Evolutionary conservation across 169 alveolate genomes (phyloP), one percentile per base, ranked within the genome.

Genomic region (Plasmodium reichenowi): DNA sequence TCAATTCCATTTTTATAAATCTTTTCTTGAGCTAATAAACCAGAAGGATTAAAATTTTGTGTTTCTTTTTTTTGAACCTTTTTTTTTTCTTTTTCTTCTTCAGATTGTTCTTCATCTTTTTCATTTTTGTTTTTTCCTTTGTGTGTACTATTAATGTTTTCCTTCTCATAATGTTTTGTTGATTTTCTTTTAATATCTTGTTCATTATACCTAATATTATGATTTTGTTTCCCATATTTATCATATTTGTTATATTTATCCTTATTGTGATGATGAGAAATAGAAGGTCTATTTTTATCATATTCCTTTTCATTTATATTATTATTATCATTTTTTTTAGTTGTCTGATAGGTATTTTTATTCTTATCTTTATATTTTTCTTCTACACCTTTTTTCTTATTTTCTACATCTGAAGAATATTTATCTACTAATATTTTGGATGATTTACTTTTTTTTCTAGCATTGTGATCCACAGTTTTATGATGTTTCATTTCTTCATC

Each of bases 1-100:
- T 80, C 92, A 12, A 95, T 92, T 20, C 97, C 97, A 59, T 95
- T 95, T 15, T 86, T 66, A 10, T 89, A 72, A 70, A 94, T 94
- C 52, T 96, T 88, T 22, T 93, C 96, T 20, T 86, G 94, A 20
- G 98, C 96, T 60, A 96, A 92, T 47, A 95, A 88, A 17, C 98
- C 98, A 15, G 98, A 96, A 12, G 98, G 97, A 88, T 96, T 97
- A 83, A 96, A 96, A 73, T 94, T 93, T 38, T 88, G 93, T 70
- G 62, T 32, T 70, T 73, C 93, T 32, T 73, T 59, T 56, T 54
- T 48, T 4, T 63, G 90, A 75, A 45, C 64, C 45, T 26, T 47
- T 75, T 15, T 29, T 12, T 66, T 59, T 76, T 66, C 70, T 68
- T n/a, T 59, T 63, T 76, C 78, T 32, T 71, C 10, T 75, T 20